Percentiles rank a stretch among this genome's conserved stretches.
phyloP scores from a whole-genome alignment of 2,329 filamentous ascomycete genomes.

The Colletotrichum sp. region DNA sequence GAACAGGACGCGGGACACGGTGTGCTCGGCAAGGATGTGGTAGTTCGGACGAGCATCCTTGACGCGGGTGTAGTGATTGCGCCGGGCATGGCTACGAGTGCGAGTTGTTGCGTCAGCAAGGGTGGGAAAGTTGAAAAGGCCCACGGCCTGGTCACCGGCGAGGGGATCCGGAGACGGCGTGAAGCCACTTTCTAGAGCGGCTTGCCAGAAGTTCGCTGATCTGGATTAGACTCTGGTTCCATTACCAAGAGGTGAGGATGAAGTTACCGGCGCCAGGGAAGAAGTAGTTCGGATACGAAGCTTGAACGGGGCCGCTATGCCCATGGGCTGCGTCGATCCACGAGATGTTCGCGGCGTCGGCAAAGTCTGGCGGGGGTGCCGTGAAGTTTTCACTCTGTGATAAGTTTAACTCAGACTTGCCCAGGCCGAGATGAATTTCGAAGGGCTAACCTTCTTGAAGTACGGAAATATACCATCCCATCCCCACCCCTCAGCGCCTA shows the following conservation, averaged over 20 bases:
- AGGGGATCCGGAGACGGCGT: conserved; percentile 27
- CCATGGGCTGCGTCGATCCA: conserved; percentile 27
- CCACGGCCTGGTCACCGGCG: conserved; percentile 23
- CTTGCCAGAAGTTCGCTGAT: conserved; percentile 29
- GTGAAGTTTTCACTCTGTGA: conserved; percentile 23
- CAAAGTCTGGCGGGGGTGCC: conserved; percentile 3
- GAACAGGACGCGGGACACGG: conserved; percentile 61
- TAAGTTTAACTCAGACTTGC: background rate
- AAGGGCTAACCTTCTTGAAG: conserved; percentile 37
- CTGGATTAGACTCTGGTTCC: rapidly evolving
- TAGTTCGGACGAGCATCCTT: conserved; percentile 56
- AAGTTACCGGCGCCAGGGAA: conserved; percentile 31
- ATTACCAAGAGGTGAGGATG: background rate
- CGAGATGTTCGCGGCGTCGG: conserved; percentile 15
- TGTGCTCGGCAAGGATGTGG: conserved; percentile 62
- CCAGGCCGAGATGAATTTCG: too few relatives aligned
- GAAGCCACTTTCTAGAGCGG: conserved; percentile 27
- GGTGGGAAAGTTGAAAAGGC: conserved; percentile 30
- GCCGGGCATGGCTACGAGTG: conserved; percentile 31
- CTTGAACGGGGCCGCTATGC: conserved; percentile 30
- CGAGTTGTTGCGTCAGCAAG: conserved; percentile 32
- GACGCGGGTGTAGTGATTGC: conserved; percentile 32
- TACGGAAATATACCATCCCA: conserved; percentile 43
- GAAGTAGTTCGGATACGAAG: conserved; percentile 35
- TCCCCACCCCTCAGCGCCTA: conserved; percentile 49